Base-by-base conservation (phyloP, 2,329 filamentous ascomycete genomes). In the Amylocarpus encephaloides region DNA sequence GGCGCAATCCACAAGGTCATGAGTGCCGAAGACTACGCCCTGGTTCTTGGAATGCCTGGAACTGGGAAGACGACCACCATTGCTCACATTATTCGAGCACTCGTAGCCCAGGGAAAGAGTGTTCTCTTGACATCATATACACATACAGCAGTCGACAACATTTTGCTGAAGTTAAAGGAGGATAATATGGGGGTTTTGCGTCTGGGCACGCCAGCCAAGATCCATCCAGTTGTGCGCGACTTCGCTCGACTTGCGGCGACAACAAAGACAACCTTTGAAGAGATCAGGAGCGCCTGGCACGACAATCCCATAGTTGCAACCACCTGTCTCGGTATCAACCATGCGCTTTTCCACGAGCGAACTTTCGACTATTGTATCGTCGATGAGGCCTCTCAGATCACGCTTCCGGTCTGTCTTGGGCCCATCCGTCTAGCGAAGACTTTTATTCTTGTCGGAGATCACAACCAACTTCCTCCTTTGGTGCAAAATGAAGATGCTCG, bases 31-130 rank as follows among this genome's bases (percentile, higher is more conserved):
- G 91, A 98, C 70, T 98, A 97, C 67, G 92, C 93, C 6, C 76
- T 98, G n/a, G 91, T 98, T 11, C 79, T 98, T 16, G 93, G 93
- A 26, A 98, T 98, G 93, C 93, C 93, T 1, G 93, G 93, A 6
- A 98, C 93, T 0, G 93, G 93, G 51, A 98, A 98, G 69, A 98
- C 93, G 2, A 98, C 93, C 0, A 98, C 93, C 0, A 97, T 98
- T 63, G 90, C 92, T 5, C 91, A 97, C 66, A 96, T 98, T 59
- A 97, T 98, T 62, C 84, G 88, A 40, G 88, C 92, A 1, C 75
- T 98, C 29, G 85, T 93, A 5, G 82, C 85, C 0, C 88, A 95
- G 66, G 86, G 89, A 10, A 97, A 97, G 70, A 95, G 87, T 49
- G 90, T 98, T 12, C 73, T 98, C 6, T 73, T 98, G 36, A 94